phyloP scores from a whole-genome alignment of 352 stramenopile species.

The Pythium apleroticum region DNA sequence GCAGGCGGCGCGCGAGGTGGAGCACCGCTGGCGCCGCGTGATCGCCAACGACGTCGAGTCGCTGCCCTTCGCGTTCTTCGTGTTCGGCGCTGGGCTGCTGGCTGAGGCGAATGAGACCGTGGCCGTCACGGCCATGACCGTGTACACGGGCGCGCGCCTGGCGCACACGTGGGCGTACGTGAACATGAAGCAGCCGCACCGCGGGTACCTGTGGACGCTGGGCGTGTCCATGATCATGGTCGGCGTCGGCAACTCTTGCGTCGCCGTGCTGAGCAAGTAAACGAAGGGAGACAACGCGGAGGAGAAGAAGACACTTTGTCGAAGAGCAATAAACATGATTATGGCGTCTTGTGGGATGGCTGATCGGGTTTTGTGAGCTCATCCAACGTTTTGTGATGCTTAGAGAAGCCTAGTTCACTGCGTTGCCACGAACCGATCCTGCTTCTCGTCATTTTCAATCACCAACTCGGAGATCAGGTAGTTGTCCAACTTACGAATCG shows the following conservation, averaged over 20 bases:
- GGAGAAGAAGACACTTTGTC: too few species aligned
- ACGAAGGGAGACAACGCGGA: too few species aligned
- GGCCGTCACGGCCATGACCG: constrained; percentile 33
- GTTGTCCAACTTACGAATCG: not conserved
- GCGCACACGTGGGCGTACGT: constrained; percentile 29
- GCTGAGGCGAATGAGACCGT: constrained; percentile 34
- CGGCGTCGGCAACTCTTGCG: not conserved
- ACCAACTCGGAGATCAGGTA: not conserved
- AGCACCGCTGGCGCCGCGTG: constrained; percentile 39
- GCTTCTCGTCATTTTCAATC: not conserved
- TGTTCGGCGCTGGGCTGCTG: constrained; percentile 39
- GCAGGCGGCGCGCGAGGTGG: constrained; percentile 22
- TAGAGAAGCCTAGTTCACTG: not conserved
- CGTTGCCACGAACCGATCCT: not conserved
- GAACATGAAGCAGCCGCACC: constrained; percentile 28
- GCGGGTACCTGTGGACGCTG: constrained; percentile 30
- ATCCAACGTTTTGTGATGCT: too few species aligned
- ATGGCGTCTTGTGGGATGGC: too few species aligned
- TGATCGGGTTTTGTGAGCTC: too few species aligned
- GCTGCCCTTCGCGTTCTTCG: constrained; percentile 34
- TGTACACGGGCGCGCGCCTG: constrained; percentile 27
- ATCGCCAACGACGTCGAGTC: constrained; percentile 42
- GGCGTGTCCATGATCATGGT: constrained; percentile 9
- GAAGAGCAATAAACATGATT: too few species aligned
- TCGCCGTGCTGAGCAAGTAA: not conserved